Conservation (phyloP, 441 rosid species). For the Aquilaria agallochum region DNA sequence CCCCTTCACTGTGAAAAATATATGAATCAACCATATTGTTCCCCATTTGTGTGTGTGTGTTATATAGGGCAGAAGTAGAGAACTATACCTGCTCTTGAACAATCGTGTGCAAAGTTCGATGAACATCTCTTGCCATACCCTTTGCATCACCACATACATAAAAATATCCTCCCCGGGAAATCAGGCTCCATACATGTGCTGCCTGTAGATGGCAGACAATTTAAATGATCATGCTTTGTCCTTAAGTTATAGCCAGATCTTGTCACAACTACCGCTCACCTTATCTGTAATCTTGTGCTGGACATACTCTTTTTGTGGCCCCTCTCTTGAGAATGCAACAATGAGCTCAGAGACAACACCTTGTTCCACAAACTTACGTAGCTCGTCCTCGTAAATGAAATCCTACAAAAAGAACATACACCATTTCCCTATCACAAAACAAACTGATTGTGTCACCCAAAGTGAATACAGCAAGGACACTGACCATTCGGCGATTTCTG, state of each 20-base stretch:
- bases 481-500: slow-evolving; percentile 59
- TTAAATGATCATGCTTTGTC: not conserved
- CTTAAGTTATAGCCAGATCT: not conserved
- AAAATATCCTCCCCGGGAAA: slow-evolving; percentile 49
- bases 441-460: not conserved
- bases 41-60: too few relatives aligned
- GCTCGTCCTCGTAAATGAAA: slow-evolving; percentile 64
- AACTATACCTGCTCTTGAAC: slow-evolving; percentile 53
- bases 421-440: slow-evolving; percentile 4
- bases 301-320: slow-evolving; percentile 64
- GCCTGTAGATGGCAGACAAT: slow-evolving; percentile 31
- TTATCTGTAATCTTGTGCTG: slow-evolving; percentile 63
- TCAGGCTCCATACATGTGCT: slow-evolving; percentile 43
- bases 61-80: not conserved
- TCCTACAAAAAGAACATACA: slow-evolving; percentile 31
- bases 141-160: slow-evolving; percentile 77
- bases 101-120: slow-evolving; percentile 57
- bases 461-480: slow-evolving; percentile 10
- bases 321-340: slow-evolving; percentile 70
- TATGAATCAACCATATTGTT: too few relatives aligned
- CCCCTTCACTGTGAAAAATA: too few relatives aligned
- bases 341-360: slow-evolving; percentile 59
- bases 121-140: slow-evolving; percentile 74
- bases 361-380: slow-evolving; percentile 40
- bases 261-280: slow-evolving; percentile 25